These are phyloP conservation scores for Lecanicillium sp. DNA, from an alignment of 2,329 filamentous ascomycete genomes.

Conservation along the genomic window DNA sequence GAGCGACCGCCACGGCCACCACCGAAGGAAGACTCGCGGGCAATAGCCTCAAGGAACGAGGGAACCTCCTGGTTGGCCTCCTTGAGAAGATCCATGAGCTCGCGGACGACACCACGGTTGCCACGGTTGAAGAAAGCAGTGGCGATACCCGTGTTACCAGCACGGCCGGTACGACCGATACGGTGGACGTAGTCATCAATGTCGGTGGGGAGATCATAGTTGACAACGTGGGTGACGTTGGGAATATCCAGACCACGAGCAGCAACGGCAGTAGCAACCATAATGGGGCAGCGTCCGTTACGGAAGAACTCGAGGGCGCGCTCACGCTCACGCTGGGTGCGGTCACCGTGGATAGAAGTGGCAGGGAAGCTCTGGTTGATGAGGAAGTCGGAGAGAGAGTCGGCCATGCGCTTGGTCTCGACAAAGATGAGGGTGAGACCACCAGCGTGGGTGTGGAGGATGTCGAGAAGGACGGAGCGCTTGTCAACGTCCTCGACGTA, in stretches of 20 bases:
- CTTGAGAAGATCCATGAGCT: conserved; percentile 95
- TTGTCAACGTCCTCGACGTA: conserved; percentile 97
- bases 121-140: conserved; percentile 99
- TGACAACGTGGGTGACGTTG: conserved; percentile 94
- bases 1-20: conserved; percentile 54
- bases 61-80: conserved; percentile 98
- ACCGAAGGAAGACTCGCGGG: conserved; percentile 83
- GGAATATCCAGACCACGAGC: conserved; percentile 88
- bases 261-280: conserved; percentile 94
- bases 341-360: conserved; percentile 97
- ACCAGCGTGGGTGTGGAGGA: conserved; percentile 85
- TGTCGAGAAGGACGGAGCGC: conserved; percentile 93
- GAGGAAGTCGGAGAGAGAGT: conserved; percentile 93
- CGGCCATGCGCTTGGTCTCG: conserved; percentile 99
- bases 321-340: conserved; percentile 97
- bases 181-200: conserved; percentile 99
- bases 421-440: conserved; percentile 96
- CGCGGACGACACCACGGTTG: conserved; percentile 94
- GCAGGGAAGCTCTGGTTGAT: conserved; percentile 98
- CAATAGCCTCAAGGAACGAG: conserved; percentile 90
- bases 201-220: conserved; percentile 98
- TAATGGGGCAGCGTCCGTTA: conserved; percentile 87
- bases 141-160: conserved; percentile 95
- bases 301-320: conserved; percentile 97
- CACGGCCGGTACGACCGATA: conserved; percentile 99